Conservation (phyloP, 2,329 filamentous ascomycete genomes). For the Colletotrichum sansevieriae region DNA sequence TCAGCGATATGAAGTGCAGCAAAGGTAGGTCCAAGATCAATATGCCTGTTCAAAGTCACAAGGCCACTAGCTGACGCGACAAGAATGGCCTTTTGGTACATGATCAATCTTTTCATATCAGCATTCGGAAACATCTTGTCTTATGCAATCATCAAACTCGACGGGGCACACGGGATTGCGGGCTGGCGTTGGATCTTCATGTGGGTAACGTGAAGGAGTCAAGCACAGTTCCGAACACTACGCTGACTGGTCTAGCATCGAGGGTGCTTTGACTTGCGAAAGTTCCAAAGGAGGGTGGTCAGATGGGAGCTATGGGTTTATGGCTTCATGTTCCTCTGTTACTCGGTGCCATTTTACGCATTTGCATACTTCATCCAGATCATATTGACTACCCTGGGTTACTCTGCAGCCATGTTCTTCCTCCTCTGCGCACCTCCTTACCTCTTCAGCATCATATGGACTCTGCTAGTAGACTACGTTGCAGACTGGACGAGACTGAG, state of each 20-base stretch:
- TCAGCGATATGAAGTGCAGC: not conserved
- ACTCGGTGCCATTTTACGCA: slow-evolving; percentile 70
- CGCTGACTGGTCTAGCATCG: slow-evolving; percentile 24
- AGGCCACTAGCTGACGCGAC: too few species aligned
- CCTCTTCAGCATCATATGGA: slow-evolving; percentile 9
- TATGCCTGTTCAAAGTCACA: not conserved
- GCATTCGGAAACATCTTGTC: slow-evolving; percentile 47
- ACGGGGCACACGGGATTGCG: slow-evolving; percentile 56
- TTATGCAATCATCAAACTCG: slow-evolving; percentile 52
- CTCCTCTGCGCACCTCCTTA: slow-evolving; percentile 39
- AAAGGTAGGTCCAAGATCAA: not conserved
- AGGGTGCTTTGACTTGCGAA: slow-evolving; percentile 47
- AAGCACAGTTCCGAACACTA: slow-evolving; percentile 37
- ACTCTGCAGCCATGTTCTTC: slow-evolving; percentile 46
- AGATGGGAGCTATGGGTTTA: slow-evolving; percentile 59
- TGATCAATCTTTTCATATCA: slow-evolving; percentile 45
- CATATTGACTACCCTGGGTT: slow-evolving; percentile 59
- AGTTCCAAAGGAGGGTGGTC: slow-evolving; percentile 49
- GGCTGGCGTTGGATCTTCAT: slow-evolving; percentile 49
- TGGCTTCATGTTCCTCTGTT: slow-evolving; percentile 54
- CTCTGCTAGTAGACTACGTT: not conserved
- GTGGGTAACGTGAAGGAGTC: slow-evolving; percentile 42
- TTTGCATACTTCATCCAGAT: slow-evolving; percentile 73
- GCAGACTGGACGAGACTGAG: slow-evolving; percentile 37
- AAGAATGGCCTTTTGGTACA: slow-evolving; percentile 48